These are phyloP conservation scores for Ophiostoma australiae DNA, from an alignment of 2,329 filamentous ascomycete genomes.

Conservation along the genomic window DNA sequence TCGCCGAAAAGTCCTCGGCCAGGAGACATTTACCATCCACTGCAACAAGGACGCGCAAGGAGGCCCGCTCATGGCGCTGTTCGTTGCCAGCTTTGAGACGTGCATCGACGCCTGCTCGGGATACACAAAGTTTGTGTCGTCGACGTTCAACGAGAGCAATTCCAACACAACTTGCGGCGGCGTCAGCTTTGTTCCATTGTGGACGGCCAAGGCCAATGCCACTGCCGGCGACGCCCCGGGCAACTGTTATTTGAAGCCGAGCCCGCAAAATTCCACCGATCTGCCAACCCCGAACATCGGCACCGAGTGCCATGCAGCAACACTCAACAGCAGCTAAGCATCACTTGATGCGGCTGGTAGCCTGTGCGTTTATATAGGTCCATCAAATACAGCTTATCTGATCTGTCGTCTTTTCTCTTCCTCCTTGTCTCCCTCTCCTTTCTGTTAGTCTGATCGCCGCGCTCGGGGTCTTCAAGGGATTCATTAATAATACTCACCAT, in stretches of 20 bases:
- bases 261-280: conserved; percentile 33
- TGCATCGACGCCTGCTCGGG: conserved; percentile 47
- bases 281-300: conserved; percentile 35
- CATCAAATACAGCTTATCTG: neutral
- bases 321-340: neutral
- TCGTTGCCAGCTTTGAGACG: conserved; percentile 40
- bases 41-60: conserved; percentile 42
- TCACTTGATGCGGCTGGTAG: neutral
- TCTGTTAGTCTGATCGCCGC: too few species aligned
- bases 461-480: too few species aligned
- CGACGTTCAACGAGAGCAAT: conserved; percentile 23
- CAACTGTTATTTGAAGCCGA: conserved; percentile 45
- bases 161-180: conserved; percentile 37
- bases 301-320: conserved; percentile 37
- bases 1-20: conserved; percentile 35
- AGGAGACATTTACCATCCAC: conserved; percentile 39
- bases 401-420: too few species aligned
- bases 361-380: neutral
- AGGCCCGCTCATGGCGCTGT: conserved; percentile 39
- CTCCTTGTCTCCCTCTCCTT: too few species aligned
- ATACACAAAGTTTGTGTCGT: conserved; percentile 35
- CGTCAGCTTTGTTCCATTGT: conserved; percentile 42
- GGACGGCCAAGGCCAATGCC: conserved; percentile 39
- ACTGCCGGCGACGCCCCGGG: conserved; percentile 37
- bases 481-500: too few species aligned